phyloP scores from a whole-genome alignment of 352 stramenopile genomes.

The Phytophthora colocasiae region DNA sequence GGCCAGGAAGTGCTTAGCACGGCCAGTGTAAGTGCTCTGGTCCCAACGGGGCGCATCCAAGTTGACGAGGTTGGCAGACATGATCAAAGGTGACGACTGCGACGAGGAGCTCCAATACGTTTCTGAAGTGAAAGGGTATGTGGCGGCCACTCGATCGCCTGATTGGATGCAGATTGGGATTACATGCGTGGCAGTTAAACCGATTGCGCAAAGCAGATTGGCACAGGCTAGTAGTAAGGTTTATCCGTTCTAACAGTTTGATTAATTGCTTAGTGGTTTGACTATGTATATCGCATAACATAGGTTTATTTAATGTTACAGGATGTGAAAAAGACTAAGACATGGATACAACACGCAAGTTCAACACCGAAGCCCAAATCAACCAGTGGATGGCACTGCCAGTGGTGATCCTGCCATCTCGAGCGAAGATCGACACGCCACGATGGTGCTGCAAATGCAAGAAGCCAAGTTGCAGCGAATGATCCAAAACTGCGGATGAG shows the following conservation, averaged over 20 bases:
- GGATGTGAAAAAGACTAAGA: neutral
- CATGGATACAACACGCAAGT: slow-evolving; percentile 22
- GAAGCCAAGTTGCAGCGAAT: neutral
- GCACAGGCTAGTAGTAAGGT: neutral
- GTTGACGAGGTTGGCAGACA: slow-evolving; percentile 43
- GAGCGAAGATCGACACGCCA: neutral
- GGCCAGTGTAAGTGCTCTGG: slow-evolving; percentile 80
- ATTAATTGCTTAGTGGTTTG: too few relatives aligned
- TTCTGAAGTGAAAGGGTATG: slow-evolving; percentile 6
- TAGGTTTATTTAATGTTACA: neutral
- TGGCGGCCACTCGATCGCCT: slow-evolving; percentile 14
- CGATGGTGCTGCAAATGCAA: neutral
- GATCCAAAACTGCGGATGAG: neutral
- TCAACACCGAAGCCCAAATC: slow-evolving; percentile 8
- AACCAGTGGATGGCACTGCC: slow-evolving; percentile 3
- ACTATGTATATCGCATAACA: too few relatives aligned
- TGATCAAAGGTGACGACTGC: slow-evolving; percentile 7
- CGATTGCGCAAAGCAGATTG: slow-evolving; percentile 20
- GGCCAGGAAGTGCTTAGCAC: slow-evolving; percentile 86
- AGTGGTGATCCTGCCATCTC: slow-evolving; percentile 13
- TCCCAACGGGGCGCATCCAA: slow-evolving; percentile 84
- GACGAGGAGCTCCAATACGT: slow-evolving; percentile 10
- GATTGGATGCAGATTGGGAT: slow-evolving; percentile 27
- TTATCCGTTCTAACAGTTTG: neutral
- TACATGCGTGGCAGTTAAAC: slow-evolving; percentile 17